Conservation (phyloP, 1,139 yeast species). For the Pichia sp. region DNA sequence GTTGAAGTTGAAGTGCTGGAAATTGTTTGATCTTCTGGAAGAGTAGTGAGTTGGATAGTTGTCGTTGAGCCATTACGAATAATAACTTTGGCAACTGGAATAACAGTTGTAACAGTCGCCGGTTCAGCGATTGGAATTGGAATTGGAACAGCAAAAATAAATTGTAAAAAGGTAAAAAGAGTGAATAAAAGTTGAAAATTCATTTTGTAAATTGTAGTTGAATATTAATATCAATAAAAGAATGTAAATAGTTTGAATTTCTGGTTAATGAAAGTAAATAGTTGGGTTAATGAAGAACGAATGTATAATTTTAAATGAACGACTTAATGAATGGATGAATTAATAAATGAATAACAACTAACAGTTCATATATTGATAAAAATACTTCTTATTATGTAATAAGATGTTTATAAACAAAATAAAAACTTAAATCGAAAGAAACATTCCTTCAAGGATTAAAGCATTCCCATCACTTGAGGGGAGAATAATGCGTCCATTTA, state of each 20-base stretch:
- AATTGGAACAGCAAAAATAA: slow-evolving; percentile 19
- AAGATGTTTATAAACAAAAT: too few species aligned
- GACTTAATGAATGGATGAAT: background rate
- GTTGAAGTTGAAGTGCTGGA: slow-evolving; percentile 28
- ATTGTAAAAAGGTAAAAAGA: slow-evolving; percentile 7
- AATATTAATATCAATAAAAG: background rate
- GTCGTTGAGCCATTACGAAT: slow-evolving; percentile 57
- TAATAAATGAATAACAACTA: background rate
- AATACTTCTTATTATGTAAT: too few species aligned
- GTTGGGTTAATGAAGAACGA: slow-evolving; percentile 1
- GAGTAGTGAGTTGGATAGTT: slow-evolving; percentile 45
- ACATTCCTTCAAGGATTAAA: background rate
- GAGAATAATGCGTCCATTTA: background rate
- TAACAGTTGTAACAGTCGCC: slow-evolving; percentile 43
- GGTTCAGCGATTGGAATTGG: slow-evolving; percentile 23
- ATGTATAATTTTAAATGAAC: background rate
- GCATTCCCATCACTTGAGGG: background rate
- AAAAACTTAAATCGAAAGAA: too few species aligned
- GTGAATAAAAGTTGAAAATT: slow-evolving; percentile 5
- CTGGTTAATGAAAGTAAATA: slow-evolving; percentile 6
- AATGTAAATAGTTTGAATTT: slow-evolving; percentile 6
- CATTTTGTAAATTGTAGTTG: slow-evolving; percentile 7
- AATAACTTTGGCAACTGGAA: slow-evolving; percentile 65
- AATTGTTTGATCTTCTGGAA: slow-evolving; percentile 26
- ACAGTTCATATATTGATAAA: background rate